Evolutionary conservation across 225 moss, liverwort and hornwort genomes (phyloP).

Genomic region (Straminergon stramineum): DNA sequence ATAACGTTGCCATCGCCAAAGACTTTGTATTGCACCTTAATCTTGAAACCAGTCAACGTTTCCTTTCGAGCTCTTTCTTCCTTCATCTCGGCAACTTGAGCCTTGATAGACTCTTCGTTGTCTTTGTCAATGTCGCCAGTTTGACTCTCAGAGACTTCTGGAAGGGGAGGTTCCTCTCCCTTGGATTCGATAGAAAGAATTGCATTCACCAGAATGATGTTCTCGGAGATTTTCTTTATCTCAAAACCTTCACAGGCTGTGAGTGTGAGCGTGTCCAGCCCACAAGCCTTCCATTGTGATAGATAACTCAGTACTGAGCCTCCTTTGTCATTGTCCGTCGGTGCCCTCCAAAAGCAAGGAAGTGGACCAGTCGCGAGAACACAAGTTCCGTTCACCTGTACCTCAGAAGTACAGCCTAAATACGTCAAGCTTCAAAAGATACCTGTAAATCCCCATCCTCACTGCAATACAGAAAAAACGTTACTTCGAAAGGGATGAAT

Average conservation of each 20-base stretch:
- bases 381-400: constrained; percentile 39
- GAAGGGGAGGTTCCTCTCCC: constrained; percentile 24
- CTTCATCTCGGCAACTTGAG: constrained; percentile 9
- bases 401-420: not conserved
- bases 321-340: constrained; percentile 98
- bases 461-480: not conserved
- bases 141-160: constrained; percentile 52
- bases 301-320: constrained; percentile 64
- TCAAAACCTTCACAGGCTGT: constrained; percentile 25
- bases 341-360: constrained; percentile 98
- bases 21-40: constrained; percentile 60
- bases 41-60: constrained; percentile 30
- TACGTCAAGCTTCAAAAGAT: not conserved
- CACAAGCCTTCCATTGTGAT: constrained; percentile 69
- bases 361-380: constrained; percentile 59
- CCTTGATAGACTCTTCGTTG: constrained; percentile 5
- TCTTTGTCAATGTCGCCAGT: constrained; percentile 31
- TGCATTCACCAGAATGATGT: constrained; percentile 28
- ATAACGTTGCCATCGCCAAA: constrained; percentile 64
- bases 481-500: not conserved
- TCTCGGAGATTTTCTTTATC: constrained; percentile 15
- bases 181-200: constrained; percentile 41
- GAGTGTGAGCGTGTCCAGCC: constrained; percentile 51
- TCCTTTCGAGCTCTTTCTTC: constrained; percentile 6
- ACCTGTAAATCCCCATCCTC: not conserved